Conservation (phyloP, 306 rosid species). For the Glycyrrhiza uralensis region DNA sequence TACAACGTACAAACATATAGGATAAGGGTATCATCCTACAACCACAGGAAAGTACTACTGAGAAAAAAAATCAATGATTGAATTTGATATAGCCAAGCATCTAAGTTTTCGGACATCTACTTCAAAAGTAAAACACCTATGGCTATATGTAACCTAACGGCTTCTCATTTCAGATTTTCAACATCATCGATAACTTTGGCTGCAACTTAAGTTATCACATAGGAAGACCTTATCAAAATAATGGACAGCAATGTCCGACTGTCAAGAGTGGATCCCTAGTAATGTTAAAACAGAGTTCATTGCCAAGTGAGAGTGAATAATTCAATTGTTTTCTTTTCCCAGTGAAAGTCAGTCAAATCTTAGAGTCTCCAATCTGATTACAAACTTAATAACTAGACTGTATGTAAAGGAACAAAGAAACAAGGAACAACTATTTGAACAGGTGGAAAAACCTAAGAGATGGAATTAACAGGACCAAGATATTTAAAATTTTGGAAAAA, state of each 20-base stretch:
- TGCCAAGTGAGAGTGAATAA: neutral
- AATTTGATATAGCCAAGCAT: neutral
- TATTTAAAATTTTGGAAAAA: neutral
- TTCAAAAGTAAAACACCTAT: neutral
- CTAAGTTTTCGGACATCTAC: slow-evolving; percentile 6
- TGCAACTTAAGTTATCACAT: neutral
- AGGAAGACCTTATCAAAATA: neutral
- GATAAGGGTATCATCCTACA: neutral
- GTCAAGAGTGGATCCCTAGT: neutral
- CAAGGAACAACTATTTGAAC: neutral
- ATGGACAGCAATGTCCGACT: neutral
- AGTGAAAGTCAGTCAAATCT: neutral
- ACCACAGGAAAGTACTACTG: neutral
- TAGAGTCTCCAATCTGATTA: neutral
- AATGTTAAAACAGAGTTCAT: neutral
- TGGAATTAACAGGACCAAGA: neutral
- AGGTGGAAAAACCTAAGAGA: neutral
- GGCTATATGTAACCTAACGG: neutral
- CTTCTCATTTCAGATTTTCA: neutral
- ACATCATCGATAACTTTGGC: neutral
- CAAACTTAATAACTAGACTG: neutral
- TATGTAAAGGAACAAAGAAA: neutral
- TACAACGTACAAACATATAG: neutral
- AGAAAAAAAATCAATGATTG: neutral
- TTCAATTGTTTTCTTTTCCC: neutral